Percentiles rank a stretch among this genome's conserved stretches.
These are phyloP conservation scores for Volvox carteri DNA, from an alignment of 163 green algal genomes.

Conservation along the genomic window DNA sequence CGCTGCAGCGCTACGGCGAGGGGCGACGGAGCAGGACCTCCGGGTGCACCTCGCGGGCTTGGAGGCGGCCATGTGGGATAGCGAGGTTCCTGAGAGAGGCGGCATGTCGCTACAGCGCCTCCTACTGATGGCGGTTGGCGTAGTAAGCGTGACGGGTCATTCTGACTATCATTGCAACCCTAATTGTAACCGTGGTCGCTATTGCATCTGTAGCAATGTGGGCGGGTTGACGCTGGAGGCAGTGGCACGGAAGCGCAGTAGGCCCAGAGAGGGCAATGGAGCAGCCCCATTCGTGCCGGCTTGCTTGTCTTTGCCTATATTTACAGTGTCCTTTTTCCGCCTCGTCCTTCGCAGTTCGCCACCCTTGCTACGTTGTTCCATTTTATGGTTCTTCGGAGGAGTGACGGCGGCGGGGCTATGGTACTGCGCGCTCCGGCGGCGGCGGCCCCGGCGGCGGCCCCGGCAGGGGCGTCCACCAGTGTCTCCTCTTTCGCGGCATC, in stretches of 20 bases:
- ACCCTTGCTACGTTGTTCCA: background rate
- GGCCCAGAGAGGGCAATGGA: no score
- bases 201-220: background rate
- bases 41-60: constrained; percentile 42
- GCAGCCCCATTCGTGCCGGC: no score
- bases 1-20: background rate
- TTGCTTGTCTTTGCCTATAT: background rate
- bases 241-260: background rate
- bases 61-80: constrained; percentile 54
- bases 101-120: background rate
- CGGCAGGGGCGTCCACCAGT: background rate
- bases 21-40: constrained; percentile 39
- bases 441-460: background rate
- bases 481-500: background rate
- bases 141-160: background rate
- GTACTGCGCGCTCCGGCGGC: background rate
- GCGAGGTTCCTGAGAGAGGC: constrained; percentile 7
- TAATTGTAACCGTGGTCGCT: background rate
- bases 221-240: background rate
- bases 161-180: background rate
- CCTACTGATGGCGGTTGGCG: background rate
- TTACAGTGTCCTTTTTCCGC: background rate
- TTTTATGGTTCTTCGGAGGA: background rate
- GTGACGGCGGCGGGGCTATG: background rate
- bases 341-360: background rate